phyloP scores from a whole-genome alignment of 768 basidiomycete species.

The Boletellus ananiceps region DNA sequence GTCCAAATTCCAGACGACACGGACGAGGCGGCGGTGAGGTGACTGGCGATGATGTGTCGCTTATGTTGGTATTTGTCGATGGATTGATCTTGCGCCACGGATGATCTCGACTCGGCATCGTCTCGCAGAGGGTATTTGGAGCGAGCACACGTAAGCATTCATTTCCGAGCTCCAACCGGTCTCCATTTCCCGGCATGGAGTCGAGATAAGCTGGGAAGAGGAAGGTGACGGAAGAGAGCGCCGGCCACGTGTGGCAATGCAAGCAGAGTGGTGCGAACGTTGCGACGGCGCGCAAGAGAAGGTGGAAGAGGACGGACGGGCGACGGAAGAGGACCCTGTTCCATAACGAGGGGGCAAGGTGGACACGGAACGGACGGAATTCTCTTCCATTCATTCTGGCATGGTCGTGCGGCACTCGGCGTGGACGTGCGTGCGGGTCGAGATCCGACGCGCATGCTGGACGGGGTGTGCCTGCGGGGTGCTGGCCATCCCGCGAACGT shows the following conservation, averaged over 20 bases:
- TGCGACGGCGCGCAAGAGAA: too few species aligned
- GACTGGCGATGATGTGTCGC: conserved; percentile 5
- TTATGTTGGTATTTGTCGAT: conserved; percentile 24
- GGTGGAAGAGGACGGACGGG: conserved; percentile 12
- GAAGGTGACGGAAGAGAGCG: conserved; percentile 5
- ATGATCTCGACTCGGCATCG: conserved; percentile 4
- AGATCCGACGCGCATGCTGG: too few species aligned
- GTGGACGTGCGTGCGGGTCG: too few species aligned
- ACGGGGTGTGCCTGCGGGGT: too few species aligned
- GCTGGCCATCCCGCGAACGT: too few species aligned
- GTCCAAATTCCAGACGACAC: conserved; percentile 56
- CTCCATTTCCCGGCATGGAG: conserved; percentile 7
- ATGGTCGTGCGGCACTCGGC: too few species aligned
- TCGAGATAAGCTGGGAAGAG: conserved; percentile 26
- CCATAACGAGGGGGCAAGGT: neutral
- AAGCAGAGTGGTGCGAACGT: too few species aligned
- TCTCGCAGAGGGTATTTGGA: neutral
- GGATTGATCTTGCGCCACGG: conserved; percentile 1
- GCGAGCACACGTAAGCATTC: conserved; percentile 12
- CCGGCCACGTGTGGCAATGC: too few species aligned
- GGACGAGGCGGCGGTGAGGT: conserved; percentile 36
- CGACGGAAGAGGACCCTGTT: neutral
- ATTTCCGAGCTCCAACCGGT: conserved; percentile 10
- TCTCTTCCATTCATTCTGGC: conserved; percentile 14
- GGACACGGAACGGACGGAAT: conserved; percentile 14